Base-by-base conservation (phyloP, 192 early-diverging fungal species). In the Oehlia diaphana region DNA sequence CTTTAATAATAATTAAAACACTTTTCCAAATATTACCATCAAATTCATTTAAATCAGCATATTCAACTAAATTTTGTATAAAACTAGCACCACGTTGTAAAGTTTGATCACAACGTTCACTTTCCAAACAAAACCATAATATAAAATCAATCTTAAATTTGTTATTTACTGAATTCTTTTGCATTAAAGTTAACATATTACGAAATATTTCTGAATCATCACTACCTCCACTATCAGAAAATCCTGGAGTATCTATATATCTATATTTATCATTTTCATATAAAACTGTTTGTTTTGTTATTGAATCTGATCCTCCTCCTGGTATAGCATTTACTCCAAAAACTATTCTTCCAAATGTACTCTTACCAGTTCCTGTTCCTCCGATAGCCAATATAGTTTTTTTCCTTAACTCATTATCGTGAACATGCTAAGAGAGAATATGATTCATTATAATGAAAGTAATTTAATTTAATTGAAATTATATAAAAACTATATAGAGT, bases 51-150 rank as follows among this genome's bases (percentile, higher is more conserved):
- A 67, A 33, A 67, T 67, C 12, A 9, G 65, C 12, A 33, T 67
- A 67, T 19, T 67, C 65, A 14, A 33, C 26, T 19, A 67, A 33
- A 35, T 67, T 67, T 67, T 67, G 65, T 19, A 67, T 67, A 67
- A 67, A 67, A 33, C 23, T 67, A 10, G 65, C 65, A 35, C 65
- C 65, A 67, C 65, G 65, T 67, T 67, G 65, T 33, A 67, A 33
- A 23, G 26, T 13, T 67, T 67, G 65, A 67, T 67, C 33, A 67
- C 65, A 67, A 33, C 65, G n/a, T 31, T 33, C 14, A 67, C 65
- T 67, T 67, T 67, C 65, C 26, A 67, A 67, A 9, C 65, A 67
- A 67, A 67, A 67, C 65, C 65, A 67, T 67, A 67, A 67, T 19
- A 67, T 67, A 33, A 67, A 2, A 33, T 67, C 65, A 67, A 67